Conservation (phyloP, 2,329 filamentous ascomycete genomes). For the Aspergillus fumigatiaffinis region DNA sequence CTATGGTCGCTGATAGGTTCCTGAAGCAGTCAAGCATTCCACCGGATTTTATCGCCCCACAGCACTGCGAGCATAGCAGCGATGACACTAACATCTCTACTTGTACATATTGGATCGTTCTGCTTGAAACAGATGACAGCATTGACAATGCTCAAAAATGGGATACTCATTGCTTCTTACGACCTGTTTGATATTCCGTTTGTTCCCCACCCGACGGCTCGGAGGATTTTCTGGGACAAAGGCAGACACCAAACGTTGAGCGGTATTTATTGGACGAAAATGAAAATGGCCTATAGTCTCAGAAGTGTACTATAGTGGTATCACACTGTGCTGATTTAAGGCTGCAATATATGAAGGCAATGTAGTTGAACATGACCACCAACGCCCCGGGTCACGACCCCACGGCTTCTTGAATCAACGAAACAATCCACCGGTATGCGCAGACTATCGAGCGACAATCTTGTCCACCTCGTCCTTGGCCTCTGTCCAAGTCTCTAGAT, state of each 20-base stretch:
- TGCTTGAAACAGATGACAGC: background rate
- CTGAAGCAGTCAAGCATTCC: background rate
- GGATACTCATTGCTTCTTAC: background rate
- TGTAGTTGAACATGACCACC: background rate
- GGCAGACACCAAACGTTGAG: background rate
- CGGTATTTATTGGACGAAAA: background rate
- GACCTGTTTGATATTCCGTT: background rate
- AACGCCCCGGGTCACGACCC: too few species aligned
- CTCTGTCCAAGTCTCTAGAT: slow-evolving; percentile 88
- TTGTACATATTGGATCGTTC: background rate
- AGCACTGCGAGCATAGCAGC: too few species aligned
- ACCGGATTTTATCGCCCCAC: background rate
- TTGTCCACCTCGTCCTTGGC: slow-evolving; percentile 82
- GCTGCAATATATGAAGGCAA: background rate
- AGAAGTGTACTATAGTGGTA: background rate
- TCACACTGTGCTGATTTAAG: background rate
- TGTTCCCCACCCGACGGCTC: too few species aligned
- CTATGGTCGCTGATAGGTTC: background rate
- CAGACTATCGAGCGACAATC: slow-evolving; percentile 54
- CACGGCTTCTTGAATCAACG: background rate
- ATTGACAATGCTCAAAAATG: background rate
- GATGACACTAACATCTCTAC: background rate
- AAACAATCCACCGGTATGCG: background rate
- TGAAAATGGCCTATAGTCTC: background rate
- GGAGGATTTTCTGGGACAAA: background rate